These are phyloP conservation scores for Yarrowia sp. DNA, from an alignment of 805 yeast genomes.

Conservation along the genomic window DNA sequence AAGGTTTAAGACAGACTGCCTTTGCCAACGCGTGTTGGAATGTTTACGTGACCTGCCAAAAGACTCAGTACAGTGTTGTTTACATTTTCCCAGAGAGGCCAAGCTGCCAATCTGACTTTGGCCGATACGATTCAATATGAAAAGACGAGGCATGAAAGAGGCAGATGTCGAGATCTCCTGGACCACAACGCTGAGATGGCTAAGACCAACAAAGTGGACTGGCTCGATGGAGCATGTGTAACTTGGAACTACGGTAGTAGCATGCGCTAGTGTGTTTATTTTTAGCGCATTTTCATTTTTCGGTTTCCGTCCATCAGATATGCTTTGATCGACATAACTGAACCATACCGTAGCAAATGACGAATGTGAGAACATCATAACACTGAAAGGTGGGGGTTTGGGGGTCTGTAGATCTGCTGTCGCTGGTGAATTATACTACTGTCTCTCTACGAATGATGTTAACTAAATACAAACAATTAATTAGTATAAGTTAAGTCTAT, in stretches of 20 bases:
- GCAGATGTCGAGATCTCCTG: not conserved
- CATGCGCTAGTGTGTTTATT: conserved; percentile 6
- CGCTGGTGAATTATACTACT: not conserved
- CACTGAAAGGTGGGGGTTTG: not conserved
- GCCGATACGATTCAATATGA: not conserved
- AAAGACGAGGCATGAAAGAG: not conserved
- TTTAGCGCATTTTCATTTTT: not conserved
- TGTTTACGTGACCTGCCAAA: conserved; percentile 8
- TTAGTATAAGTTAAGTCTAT: conserved; percentile 18
- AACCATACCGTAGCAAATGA: not conserved
- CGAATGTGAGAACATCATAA: not conserved
- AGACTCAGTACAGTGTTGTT: not conserved
- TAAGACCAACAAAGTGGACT: not conserved
- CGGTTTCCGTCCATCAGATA: not conserved
- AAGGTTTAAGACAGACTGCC: not conserved
- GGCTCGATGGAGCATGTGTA: not conserved
- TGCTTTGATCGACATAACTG: not conserved
- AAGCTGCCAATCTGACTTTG: not conserved
- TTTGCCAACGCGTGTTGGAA: not conserved
- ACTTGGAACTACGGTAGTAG: not conserved
- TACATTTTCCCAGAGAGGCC: not conserved
- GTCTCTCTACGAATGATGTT: not conserved
- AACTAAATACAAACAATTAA: conserved; percentile 22
- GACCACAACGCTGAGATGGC: no score
- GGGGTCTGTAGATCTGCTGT: not conserved